Evolutionary conservation across 1,139 yeast genomes (phyloP), one percentile per base, ranked within the genome.

Genomic region (Magnusiomyces clavatus): DNA sequence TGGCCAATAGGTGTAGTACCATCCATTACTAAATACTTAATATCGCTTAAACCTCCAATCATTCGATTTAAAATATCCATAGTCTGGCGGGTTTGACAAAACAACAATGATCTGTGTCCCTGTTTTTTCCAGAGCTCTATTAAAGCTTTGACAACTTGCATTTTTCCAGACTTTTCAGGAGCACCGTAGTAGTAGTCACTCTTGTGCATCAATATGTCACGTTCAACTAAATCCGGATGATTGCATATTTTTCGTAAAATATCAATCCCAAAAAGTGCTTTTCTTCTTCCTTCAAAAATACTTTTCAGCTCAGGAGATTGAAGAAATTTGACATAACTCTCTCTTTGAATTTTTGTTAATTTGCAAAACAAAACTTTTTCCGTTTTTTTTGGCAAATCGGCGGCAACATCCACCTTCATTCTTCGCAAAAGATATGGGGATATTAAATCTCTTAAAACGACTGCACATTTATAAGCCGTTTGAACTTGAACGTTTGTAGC

Each of bases 401-500:
- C 83, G 0, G 99, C 99, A n/a, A 92, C 98, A 64, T 94, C 98
- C 14, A 83, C 81, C 66, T 92, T 92, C 66, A 94, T 81, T 49
- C 99, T 72, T 57, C 99, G 73, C 48, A 92, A 69, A 54, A 92
- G 70, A 65, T 90, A 92, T 0, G 98, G 98, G 1, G 96, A 81
- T 8, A 92, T 88, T 60, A 92, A 69, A 61, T 92, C 96, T 51
- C 96, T 75, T 49, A 92, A 69, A 1, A 92, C 84, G 8, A 90
- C 95, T 0, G 98, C 98, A 72, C 97, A 92, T 65, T 89, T 89
- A 64, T 86, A 90, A 1, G 97, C 97, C 0, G 97, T 84, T 64
- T 92, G 97, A 0, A 94, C 97, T 64, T 94, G 97, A 3, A 92
- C 80, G 66, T 92, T 92, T 1, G 95, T 83, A 0, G 98, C 98